A percentile compares a stretch with the other conserved stretches of the same genome.
Evolutionary conservation across 345 rosid genomes (phyloP).

Genomic region (Hypericum androsaemum): DNA sequence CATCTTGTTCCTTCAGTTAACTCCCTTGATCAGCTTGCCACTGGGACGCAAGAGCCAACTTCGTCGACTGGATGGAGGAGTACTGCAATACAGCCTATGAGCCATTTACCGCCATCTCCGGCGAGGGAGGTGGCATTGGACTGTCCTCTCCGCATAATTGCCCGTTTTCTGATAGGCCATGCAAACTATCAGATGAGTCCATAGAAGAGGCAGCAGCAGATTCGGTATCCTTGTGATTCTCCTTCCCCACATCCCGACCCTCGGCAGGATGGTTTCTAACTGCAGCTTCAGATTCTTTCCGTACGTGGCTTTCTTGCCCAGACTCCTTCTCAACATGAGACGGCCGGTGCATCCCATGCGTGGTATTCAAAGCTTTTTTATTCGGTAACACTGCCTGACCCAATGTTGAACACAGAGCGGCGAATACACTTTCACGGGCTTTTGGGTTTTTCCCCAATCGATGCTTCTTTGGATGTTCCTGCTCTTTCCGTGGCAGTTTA

Average conservation of each 20-base stretch:
- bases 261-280: slow-evolving; percentile 27
- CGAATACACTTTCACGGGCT: slow-evolving; percentile 55
- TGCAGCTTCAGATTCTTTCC: slow-evolving; percentile 21
- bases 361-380: slow-evolving; percentile 37
- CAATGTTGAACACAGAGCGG: slow-evolving; percentile 70
- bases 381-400: slow-evolving; percentile 76
- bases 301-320: slow-evolving; percentile 22
- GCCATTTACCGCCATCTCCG: slow-evolving; percentile 94
- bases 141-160: slow-evolving; percentile 54
- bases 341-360: slow-evolving; percentile 17
- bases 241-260: slow-evolving; percentile 35
- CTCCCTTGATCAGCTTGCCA: background rate
- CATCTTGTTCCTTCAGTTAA: slow-evolving; percentile 4
- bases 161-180: slow-evolving; percentile 35
- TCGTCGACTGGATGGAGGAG: slow-evolving; percentile 8
- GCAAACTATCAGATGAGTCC: slow-evolving; percentile 40
- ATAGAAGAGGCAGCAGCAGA: slow-evolving; percentile 28
- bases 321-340: slow-evolving; percentile 30
- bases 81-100: slow-evolving; percentile 32
- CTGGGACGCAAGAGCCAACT: slow-evolving; percentile 10
- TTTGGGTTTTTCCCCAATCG: slow-evolving; percentile 48
- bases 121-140: slow-evolving; percentile 56
- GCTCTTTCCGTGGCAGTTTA: slow-evolving; percentile 38
- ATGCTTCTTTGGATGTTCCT: slow-evolving; percentile 56
- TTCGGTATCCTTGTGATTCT: slow-evolving; percentile 41